Base-by-base conservation (phyloP, 306 rosid species). In the Cicer judaicum region DNA sequence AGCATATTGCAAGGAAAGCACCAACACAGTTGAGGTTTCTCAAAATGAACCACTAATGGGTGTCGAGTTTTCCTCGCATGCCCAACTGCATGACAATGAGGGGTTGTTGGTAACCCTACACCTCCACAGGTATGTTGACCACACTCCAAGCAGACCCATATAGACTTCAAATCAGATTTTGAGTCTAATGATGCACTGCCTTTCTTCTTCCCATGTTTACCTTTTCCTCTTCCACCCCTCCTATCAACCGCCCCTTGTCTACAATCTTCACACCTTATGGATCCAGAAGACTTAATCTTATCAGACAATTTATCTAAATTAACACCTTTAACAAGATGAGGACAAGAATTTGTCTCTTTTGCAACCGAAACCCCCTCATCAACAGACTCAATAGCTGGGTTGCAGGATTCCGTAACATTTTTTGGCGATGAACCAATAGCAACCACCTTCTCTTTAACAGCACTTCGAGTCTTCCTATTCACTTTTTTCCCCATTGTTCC, bases 141-240 rank as follows among this genome's bases (percentile, higher is more conserved):
- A 65, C 99, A 95, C 76, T 84, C 89, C 87, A 92, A 77, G 84
- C 99, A 95, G 80, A 95, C 81, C 98, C 99, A 95, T 80, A 90
- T 79, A 44, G 96, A 87, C 78, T 84, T 91, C 7, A 80, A 79
- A 68, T 90, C 88, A 0, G 92, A 81, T 78, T 86, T 87, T 34
- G 83, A 81, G 65, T 89, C 93, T 14, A 62, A 71, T n/a, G 88
- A 81, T 50, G 77, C 74, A 46, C 88, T 74, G 40, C 89, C 85
- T 72, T 88, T 94, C 83, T 90, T 90, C 82, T 90, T 88, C 69
- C 84, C 89, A 69, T 88, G 92, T 77, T 90, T 95, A 13, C 90
- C 88, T 78, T 80, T 92, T 64, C 89, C 90, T 79, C 75, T 94
- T 76, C 84, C 50, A 1, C 83, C 87, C 82, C 87, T 88, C 87